These are phyloP conservation scores for Omphalotus guepiniiformis DNA, from an alignment of 768 basidiomycete species.

Conservation along the genomic window DNA sequence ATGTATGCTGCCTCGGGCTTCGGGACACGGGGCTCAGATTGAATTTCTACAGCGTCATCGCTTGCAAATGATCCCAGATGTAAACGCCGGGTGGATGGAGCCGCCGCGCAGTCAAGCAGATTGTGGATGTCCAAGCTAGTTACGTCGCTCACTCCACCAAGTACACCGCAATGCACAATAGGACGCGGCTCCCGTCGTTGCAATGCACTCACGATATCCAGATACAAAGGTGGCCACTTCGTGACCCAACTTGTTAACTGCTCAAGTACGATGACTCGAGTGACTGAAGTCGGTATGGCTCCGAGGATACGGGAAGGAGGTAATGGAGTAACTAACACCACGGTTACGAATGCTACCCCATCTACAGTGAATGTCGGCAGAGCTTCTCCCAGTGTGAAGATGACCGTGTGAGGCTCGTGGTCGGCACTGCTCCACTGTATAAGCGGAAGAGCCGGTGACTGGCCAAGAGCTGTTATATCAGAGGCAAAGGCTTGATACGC, in stretches of 20 bases:
- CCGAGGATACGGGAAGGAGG: constrained; percentile 39
- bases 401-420: neutral
- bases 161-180: neutral
- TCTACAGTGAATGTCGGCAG: too few species aligned
- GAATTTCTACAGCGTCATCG: too few species aligned
- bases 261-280: constrained; percentile 55
- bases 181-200: neutral
- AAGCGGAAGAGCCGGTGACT: too few species aligned
- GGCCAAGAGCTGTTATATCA: too few species aligned
- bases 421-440: too few species aligned
- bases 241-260: constrained; percentile 49
- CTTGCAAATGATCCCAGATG: neutral
- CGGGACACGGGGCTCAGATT: neutral
- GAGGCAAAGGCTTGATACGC: too few species aligned
- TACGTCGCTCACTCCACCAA: neutral
- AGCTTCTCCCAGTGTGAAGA: neutral
- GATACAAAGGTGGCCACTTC: constrained; percentile 62
- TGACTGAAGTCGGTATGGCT: constrained; percentile 41
- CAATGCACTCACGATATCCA: constrained; percentile 37
- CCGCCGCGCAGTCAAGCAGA: neutral
- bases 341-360: neutral
- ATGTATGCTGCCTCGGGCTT: neutral
- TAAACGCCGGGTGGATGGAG: neutral
- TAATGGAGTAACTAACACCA: neutral
- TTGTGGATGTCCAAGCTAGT: neutral